Base-by-base conservation (phyloP, 2,329 filamentous ascomycete genomes). In the Calonectria leucothoes region DNA sequence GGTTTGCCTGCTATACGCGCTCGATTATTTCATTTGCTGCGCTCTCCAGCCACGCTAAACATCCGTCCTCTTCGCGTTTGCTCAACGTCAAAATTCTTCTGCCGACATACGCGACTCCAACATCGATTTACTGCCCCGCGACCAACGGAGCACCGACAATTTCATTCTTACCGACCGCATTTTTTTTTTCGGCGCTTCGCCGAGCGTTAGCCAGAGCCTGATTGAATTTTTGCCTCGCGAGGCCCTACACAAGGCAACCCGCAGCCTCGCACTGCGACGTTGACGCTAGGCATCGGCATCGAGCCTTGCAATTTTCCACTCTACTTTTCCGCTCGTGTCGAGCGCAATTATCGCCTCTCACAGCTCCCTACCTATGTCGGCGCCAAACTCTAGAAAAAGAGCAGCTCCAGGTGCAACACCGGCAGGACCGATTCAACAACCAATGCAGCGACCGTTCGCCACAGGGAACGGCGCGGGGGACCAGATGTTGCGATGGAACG, bases 321-420 rank as follows among this genome's bases (percentile, higher is more conserved):
- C 52, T 66, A 48, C 59, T 31, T 67, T 63, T 57, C 70, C 72
- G 70, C 73, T 75, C 52, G 49, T 25, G 55, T 35, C 75, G 71
- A 77, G 77, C 51, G 42, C 59, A n/a, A 68, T 70, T 33, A 51
- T 61, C 66, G 35, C 27, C 48, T 68, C 23, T 33, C 31, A 37
- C 45, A 65, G 51, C 10, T 39, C 51, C 66, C 49, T 49, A 51
- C 71, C 74, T 74, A 89, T 90, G 88, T 87, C 89, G 71, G 81
- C 85, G 37, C 84, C 86, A 57, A 90, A 90, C 75, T 83, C 89
- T 25, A 86, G 94, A 84, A 97, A 97, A 87, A 90, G 94, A 83
- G 88, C 93, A 78, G 94, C 94, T 59, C 93, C 94, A 70, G 94
- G 93, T 82, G 87, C 92, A 74, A 89, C 91, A 45, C 93, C 94